Percentiles rank a stretch among this genome's conserved stretches.
These are phyloP conservation scores for Phanerodontia chrysosporium DNA, from an alignment of 768 basidiomycete genomes.

Conservation along the genomic window DNA sequence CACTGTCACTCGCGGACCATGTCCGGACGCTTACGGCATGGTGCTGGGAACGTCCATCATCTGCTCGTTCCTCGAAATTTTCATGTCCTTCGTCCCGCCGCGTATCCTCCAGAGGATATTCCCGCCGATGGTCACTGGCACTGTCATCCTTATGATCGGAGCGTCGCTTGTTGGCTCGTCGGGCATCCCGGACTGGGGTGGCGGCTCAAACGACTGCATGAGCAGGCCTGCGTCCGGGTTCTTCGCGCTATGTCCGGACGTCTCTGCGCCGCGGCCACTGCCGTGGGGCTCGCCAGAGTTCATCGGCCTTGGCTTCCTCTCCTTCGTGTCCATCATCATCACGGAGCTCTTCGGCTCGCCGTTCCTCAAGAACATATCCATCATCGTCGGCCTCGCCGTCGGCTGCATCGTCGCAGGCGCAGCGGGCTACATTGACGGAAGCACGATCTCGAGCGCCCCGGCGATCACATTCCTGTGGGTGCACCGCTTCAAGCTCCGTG, in stretches of 20 bases:
- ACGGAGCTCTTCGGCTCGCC: constrained; percentile 83
- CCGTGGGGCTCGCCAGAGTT: constrained; percentile 83
- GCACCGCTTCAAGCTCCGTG: constrained; percentile 67
- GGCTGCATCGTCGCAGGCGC: constrained; percentile 82
- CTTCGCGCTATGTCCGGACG: constrained; percentile 70
- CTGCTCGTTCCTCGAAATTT: constrained; percentile 79
- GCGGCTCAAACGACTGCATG: constrained; percentile 72
- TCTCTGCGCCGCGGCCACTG: constrained; percentile 63
- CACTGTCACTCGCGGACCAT: constrained; percentile 50
- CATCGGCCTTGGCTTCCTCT: constrained; percentile 84
- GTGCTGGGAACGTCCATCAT: constrained; percentile 76
- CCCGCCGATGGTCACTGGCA: constrained; percentile 79
- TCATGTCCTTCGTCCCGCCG: constrained; percentile 69
- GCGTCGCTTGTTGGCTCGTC: constrained; percentile 70
- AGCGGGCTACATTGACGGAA: constrained; percentile 70
- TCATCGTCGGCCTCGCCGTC: constrained; percentile 70
- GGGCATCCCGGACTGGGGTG: constrained; percentile 80
- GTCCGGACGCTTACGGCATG: constrained; percentile 79
- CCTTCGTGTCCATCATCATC: constrained; percentile 70
- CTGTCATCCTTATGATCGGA: constrained; percentile 78
- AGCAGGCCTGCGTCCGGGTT: constrained; percentile 57
- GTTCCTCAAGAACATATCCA: constrained; percentile 76
- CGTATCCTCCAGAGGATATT: constrained; percentile 62
- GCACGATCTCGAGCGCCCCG: constrained; percentile 62
- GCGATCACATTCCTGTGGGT: constrained; percentile 82